Base-by-base conservation (phyloP, 2,329 filamentous ascomycete species). In the Talaromyces sp. region DNA sequence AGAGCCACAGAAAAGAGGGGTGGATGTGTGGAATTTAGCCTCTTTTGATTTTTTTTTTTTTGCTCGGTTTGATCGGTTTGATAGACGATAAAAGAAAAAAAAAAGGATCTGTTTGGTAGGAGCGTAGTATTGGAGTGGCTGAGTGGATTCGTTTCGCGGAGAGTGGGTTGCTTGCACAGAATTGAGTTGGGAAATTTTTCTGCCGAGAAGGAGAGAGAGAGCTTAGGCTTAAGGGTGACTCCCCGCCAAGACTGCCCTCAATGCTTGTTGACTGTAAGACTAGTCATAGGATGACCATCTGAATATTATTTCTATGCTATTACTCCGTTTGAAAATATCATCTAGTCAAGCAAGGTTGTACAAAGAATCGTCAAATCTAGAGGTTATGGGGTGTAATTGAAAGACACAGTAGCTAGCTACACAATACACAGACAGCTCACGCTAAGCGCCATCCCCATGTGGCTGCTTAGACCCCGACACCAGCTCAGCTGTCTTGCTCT, bases 71-170 rank as follows among this genome's bases (percentile, higher is more conserved):
- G 52, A 56, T 16, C 52, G 31, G n/a, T 56, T 68, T 69, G 66
- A 68, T 58, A 69, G 64, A 67, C 65, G 70, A 56, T 31, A 64
- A 50, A 47, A 41, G 37, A 52, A 16, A 58, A 27, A 58, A 27
- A 22, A 43, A 50, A 16, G 24, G 7, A 27, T 27, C 13, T 22
- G 37, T 41, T 22, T 43, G 16, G 57, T 35, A 37, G 31, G 19
- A 57, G n/a, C 31, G 37, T 47, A n/a, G 35, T 19, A 59, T 41
- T 45, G 31, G 24, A 47, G 49, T 33, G 59, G 59, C 35, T 62
- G 67, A 66, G 68, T 65, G 59, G 37, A 37, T 56, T 56, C 31
- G 33, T 52, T 52, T 52, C 33, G 33, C 31, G 33, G 33, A 56
- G 52, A 56, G 52, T 56, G 33, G 50, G 50, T 27, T 43, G 59